Evolutionary conservation across 306 rosid genomes (phyloP), one percentile per base, ranked within the genome.

Genomic region (Prunus dulcis): DNA sequence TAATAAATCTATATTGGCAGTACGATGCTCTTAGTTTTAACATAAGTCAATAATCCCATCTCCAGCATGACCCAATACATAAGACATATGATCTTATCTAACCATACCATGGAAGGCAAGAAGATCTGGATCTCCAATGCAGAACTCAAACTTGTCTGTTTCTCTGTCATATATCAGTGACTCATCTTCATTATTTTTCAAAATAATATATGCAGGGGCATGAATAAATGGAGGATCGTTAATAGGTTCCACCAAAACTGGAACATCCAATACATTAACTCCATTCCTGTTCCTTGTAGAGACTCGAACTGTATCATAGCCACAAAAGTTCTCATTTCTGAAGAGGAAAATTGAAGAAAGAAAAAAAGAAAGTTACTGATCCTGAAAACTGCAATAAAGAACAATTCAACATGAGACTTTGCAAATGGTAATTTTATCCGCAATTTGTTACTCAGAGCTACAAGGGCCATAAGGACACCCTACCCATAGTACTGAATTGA

Each of bases 401-500:
- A 34, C 3, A 23, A 9, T 57, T 25, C 27, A 22, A 72, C 76
- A 57, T 1, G 34, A 51, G 51, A 56, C 13, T 41, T 45, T 22
- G 55, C 2, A 47, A 18, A 6, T 7, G 43, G 43, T 38, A 38
- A 38, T 38, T 38, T 38, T 38, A 38, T 38, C 2, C 9, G 2
- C 43, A 7, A 38, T 38, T 38, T 52, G 3, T 52, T 52, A 18
- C 57, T 52, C 22, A 0, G 43, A 38, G 43, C 43, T 1, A 38
- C 43, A 38, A 38, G 43, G 43, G 43, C 43, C 43, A 7, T 38
- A 38, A 38, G 43, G 43, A 38, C 43, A 38, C 43, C 38, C 38
- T 90, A 91, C 96, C 96, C 98, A 22, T 81, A 76, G 80, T 93
- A 93, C 67, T 91, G 98, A 76, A 93, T 86, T 67, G 95, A 91